Evolutionary conservation across 1,284 basidiomycete genomes (phyloP), one percentile per base, ranked within the genome.

Genomic region (Cryptococcus maquisensis): DNA sequence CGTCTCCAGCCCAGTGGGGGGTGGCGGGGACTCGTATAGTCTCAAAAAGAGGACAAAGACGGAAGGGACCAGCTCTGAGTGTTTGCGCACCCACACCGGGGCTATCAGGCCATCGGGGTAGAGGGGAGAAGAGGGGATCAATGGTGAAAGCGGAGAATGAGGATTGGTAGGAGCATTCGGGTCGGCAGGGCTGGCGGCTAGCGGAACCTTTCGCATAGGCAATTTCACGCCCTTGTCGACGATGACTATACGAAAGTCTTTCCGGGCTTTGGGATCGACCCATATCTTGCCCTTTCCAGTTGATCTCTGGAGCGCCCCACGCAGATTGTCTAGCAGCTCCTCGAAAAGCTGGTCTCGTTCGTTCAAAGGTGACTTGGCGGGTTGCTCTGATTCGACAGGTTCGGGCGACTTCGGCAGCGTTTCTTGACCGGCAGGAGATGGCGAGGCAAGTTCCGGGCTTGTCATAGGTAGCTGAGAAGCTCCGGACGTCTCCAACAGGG

Each of bases 51-150:
- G 79, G 5, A 98, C 88, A 73, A 97, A 96, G 0, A 97, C 91
- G 16, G 88, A 86, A 0, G 95, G 94, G 0, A 98, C 79, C 35
- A 95, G 83, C 8, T 90, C 85, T 0, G 90, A 88, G 68, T 98
- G 94, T 75, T 97, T 98, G 45, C 93, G 82, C 16, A 97, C 85
- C 95, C 95, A 98, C 65, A 98, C 90, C 0, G 94, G 95, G 1
- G 94, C 91, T 54, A 98, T 90, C 47, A 98, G 78, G 0, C 95
- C 95, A 71, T 98, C 95, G 0, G 95, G 95, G 71, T 90, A 83
- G 15, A 96, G 79, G 0, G 95, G 94, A 0, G 91, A 94, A 1
- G 86, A 82, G 0, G 88, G 86, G 0, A 89, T 90, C 24, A 96
- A 77, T 0, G 95, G 95, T 0, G 90, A 96, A 8, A 98, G 80